Percentiles rank a stretch among this genome's conserved stretches.
Evolutionary conservation across 83 land plant genomes (phyloP).

Genomic region (Diphasiastrum complanatum): DNA sequence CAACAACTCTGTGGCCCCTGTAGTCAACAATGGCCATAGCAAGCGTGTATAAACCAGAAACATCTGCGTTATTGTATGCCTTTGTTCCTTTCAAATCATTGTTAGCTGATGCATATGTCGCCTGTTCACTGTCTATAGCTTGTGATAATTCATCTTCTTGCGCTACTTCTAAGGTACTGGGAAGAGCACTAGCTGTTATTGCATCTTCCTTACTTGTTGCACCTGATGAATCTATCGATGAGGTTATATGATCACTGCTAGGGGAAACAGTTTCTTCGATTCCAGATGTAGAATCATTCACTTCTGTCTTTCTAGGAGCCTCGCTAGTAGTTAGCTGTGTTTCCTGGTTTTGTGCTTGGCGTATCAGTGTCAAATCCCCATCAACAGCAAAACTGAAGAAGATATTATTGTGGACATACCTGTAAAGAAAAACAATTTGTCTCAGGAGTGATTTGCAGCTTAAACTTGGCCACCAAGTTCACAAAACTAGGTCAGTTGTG

Average conservation of each 20-base stretch:
- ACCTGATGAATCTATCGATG: too few relatives aligned
- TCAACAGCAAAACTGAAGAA: conserved; percentile 99
- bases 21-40: conserved; percentile 98
- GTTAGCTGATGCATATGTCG: conserved; percentile 97
- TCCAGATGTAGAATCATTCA: not conserved
- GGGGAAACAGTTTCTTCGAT: not conserved
- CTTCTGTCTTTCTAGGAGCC: conserved; percentile 4
- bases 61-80: conserved; percentile 93
- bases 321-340: conserved; percentile 6
- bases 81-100: conserved; percentile 97
- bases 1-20: conserved; percentile 94
- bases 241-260: not conserved
- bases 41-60: conserved; percentile 79
- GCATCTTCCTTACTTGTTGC: conserved; percentile 17
- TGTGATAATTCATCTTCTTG: conserved; percentile 37
- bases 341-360: conserved; percentile 34
- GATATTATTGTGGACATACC: conserved; percentile 99
- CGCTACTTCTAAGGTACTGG: conserved; percentile 14
- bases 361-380: conserved; percentile 73
- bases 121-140: conserved; percentile 81
- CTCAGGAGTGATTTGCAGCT: too few relatives aligned
- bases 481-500: not conserved
- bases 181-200: not conserved
- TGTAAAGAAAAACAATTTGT: conserved; percentile 24
- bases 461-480: not conserved